Evolutionary conservation across 2,329 filamentous ascomycete species (phyloP).

Genomic region (Parascedosporium putredinis): DNA sequence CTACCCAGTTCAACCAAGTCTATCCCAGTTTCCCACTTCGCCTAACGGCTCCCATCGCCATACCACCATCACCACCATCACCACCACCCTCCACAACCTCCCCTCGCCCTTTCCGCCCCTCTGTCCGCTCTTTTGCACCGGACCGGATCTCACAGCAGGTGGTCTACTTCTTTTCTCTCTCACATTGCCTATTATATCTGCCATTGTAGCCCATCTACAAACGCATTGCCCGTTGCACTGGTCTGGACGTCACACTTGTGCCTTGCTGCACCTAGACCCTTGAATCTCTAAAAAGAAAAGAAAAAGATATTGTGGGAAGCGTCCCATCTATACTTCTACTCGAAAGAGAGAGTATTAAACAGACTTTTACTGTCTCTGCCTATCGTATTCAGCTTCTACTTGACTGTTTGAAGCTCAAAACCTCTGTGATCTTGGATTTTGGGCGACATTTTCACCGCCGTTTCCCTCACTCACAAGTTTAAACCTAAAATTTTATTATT

Average conservation of each 20-base stretch:
- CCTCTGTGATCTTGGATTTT: neutral
- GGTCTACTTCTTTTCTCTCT: neutral
- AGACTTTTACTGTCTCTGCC: neutral
- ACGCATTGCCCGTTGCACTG: neutral
- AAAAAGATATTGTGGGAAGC: too few species aligned
- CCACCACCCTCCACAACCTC: neutral
- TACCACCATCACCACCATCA: neutral
- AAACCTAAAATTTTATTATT: neutral
- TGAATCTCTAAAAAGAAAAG: too few species aligned
- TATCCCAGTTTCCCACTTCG: constrained; percentile 2
- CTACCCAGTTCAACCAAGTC: constrained; percentile 7
- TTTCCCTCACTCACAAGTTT: constrained; percentile 1
- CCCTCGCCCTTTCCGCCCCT: neutral
- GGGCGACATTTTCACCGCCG: constrained; percentile 2
- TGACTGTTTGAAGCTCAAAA: neutral
- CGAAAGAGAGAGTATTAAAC: neutral
- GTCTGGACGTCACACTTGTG: neutral
- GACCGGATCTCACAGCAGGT: neutral
- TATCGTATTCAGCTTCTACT: constrained; percentile 1
- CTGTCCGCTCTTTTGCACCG: too few species aligned
- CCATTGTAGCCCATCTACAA: neutral
- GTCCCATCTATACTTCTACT: neutral
- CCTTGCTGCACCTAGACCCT: too few species aligned
- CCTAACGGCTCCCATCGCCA: neutral
- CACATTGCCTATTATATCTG: neutral